Percentiles rank a stretch among this genome's conserved stretches.
These are phyloP conservation scores for Penicillium roqueforti DNA, from an alignment of 495 filamentous ascomycete genomes.

Conservation along the genomic window DNA sequence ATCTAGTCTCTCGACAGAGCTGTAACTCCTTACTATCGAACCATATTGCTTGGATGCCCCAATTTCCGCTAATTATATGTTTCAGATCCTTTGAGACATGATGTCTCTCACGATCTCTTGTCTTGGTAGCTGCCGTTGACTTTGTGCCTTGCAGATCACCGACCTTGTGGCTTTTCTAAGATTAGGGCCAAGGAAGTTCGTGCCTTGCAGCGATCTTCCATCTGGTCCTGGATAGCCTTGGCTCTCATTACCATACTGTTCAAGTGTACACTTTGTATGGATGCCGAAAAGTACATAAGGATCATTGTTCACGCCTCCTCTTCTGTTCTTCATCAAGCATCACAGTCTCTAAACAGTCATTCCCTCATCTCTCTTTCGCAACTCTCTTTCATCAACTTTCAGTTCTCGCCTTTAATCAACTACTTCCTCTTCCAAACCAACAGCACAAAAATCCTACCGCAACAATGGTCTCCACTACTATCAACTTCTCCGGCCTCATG, in stretches of 20 bases:
- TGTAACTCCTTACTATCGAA: conserved; percentile 1
- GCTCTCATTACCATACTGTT: conserved; percentile 14
- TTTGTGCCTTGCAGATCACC: conserved; percentile 27
- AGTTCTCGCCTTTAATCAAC: conserved; percentile 6
- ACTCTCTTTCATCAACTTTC: conserved; percentile 13
- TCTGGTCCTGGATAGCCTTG: conserved; percentile 21
- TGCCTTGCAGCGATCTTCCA: conserved; percentile 26
- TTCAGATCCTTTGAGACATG: conserved; percentile 2
- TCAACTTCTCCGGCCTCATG: conserved; percentile 33
- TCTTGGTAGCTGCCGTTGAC: conserved; percentile 7
- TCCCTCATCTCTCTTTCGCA: conserved; percentile 17
- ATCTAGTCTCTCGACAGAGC: conserved; percentile 5
- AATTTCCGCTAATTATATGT: not conserved
- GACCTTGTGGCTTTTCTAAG: conserved; percentile 18
- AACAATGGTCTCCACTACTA: conserved; percentile 32
- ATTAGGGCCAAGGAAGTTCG: conserved; percentile 18
- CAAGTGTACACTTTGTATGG: conserved; percentile 1
- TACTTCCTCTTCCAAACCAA: not conserved
- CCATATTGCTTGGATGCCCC: not conserved
- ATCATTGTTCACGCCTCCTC: conserved; percentile 10
- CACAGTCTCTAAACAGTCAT: conserved; percentile 23
- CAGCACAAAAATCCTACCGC: not conserved
- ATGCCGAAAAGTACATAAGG: conserved; percentile 27
- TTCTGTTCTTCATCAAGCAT: conserved; percentile 20
- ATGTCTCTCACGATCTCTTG: conserved; percentile 15